Base-by-base conservation (phyloP, 192 early-diverging fungal genomes). In the Dispira parvispora region DNA sequence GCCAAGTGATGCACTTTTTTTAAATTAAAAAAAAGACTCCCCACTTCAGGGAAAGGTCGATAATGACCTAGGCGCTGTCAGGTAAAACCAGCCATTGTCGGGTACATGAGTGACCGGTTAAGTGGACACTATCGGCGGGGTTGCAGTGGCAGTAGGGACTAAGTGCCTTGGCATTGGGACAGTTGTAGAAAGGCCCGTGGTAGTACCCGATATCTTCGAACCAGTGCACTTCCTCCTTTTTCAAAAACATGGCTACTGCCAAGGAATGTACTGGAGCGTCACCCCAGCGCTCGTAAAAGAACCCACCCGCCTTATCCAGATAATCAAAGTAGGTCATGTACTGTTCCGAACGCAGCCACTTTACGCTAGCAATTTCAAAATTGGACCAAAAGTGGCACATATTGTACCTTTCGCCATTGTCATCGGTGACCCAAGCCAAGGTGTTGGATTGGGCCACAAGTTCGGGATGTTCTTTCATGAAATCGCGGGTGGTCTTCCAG, bases 201-300 rank as follows among this genome's bases (percentile, higher is more conserved):
- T 14, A 47, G 61, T 62, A 62, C 1, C 61, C 47, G n/a, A 62
- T 62, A 50, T 62, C 47, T 46, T 62, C 47, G 27, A 87, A 87
- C 69, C 74, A 87, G 47, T 85, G 83, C 10, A 87, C 75, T 44
- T 85, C 71, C 23, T 69, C 61, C 63, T 69, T 68, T 32, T 69
- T 69, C 52, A 85, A 64, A 62, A 80, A 74, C 67, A 87, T 69
- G 11, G 78, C 71, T 6, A 76, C 84, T 12, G 66, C 78, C 50
- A 87, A 73, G 21, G 82, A 81, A 64, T 87, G 85, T 0, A 88
- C 79, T 1, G 86, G 76, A 10, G 76, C 76, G 45, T 77, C 75
- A 16, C 83, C 78, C 78, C 80, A 86, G 20, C 85, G 70, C 69
- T 89, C 89, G 63, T 93, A 93, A 64, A 88, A 93, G 78, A 91